A percentile compares a stretch with the other conserved stretches of the same genome.
phyloP scores from a whole-genome alignment of 177 flowering plant species.

The Vitis hybrid region DNA sequence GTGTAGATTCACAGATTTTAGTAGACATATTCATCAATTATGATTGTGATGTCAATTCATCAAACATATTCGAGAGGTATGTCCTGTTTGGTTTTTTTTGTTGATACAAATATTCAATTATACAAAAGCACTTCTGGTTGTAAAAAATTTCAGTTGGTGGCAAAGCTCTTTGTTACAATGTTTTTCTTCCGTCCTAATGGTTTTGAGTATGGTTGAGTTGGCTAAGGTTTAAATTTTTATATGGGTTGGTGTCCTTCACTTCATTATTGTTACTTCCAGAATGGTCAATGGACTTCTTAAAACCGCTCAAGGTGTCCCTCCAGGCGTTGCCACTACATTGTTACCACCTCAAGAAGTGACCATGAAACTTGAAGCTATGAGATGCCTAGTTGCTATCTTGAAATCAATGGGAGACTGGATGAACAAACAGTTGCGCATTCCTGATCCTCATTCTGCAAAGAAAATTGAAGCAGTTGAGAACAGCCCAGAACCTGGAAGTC shows the following conservation, averaged over 20 bases:
- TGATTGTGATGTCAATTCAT: conserved; percentile 96
- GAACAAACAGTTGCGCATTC: conserved; percentile 92
- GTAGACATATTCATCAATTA: conserved; percentile 94
- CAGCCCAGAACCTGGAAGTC: conserved; percentile 51
- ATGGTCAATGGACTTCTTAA: conserved; percentile 99
- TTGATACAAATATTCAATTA: not conserved
- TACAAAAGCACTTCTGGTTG: not conserved
- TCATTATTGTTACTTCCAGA: conserved; percentile 34
- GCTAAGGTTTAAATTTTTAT: not conserved
- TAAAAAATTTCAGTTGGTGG: not conserved
- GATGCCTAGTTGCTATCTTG: conserved; percentile 79
- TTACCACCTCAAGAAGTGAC: conserved; percentile 90
- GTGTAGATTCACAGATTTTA: conserved; percentile 88
- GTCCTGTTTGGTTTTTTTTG: conserved; percentile 11
- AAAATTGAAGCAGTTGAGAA: conserved; percentile 57
- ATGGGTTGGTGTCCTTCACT: not conserved
- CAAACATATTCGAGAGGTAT: conserved; percentile 96
- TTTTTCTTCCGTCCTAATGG: not conserved
- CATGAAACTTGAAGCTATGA: conserved; percentile 97
- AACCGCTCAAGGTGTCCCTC: conserved; percentile 98
- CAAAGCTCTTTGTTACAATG: not conserved
- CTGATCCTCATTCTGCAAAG: conserved; percentile 74
- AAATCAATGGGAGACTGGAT: conserved; percentile 99
- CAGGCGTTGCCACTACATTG: conserved; percentile 74
- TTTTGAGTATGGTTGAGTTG: not conserved